These are phyloP conservation scores for Trichoderma sp. DNA, from an alignment of 2,329 filamentous ascomycete genomes.

Conservation along the genomic window DNA sequence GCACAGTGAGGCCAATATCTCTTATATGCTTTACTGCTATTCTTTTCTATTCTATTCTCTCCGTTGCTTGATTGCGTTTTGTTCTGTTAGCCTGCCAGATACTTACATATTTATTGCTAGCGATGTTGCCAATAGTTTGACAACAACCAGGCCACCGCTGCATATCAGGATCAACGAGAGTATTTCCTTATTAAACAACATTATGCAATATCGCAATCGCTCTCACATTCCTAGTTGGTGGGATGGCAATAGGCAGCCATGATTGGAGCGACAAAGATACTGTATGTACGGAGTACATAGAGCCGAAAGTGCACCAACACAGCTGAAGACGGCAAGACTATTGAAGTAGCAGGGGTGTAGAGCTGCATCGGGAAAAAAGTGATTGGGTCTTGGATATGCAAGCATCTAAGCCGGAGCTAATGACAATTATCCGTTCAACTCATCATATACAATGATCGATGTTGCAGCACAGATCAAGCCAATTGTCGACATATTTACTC, in stretches of 20 bases:
- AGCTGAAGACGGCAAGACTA: not conserved
- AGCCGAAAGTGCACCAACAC: not conserved
- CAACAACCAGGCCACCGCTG: too few relatives aligned
- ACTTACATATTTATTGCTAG: too few relatives aligned
- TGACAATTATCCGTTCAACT: not conserved
- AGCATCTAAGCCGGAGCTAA: not conserved
- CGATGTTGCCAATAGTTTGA: too few relatives aligned
- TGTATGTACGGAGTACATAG: too few relatives aligned
- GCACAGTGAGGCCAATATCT: too few relatives aligned
- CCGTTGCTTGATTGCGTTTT: too few relatives aligned
- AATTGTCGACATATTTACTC: not conserved
- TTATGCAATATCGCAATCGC: too few relatives aligned
- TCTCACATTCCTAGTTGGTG: not conserved
- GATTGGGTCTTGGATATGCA: not conserved
- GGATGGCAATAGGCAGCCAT: not conserved
- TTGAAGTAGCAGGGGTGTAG: not conserved
- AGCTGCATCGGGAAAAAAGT: not conserved
- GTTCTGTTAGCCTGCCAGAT: too few relatives aligned
- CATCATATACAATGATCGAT: not conserved
- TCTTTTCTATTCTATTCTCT: too few relatives aligned
- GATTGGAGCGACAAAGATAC: not conserved
- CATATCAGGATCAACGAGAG: too few relatives aligned
- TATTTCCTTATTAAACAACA: too few relatives aligned
- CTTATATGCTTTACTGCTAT: too few relatives aligned
- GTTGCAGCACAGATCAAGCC: not conserved